Percentiles rank a stretch among this genome's conserved stretches.
Evolutionary conservation across 164 flowering plant genomes (phyloP).

Genomic region (Umbilicus rupestris): DNA sequence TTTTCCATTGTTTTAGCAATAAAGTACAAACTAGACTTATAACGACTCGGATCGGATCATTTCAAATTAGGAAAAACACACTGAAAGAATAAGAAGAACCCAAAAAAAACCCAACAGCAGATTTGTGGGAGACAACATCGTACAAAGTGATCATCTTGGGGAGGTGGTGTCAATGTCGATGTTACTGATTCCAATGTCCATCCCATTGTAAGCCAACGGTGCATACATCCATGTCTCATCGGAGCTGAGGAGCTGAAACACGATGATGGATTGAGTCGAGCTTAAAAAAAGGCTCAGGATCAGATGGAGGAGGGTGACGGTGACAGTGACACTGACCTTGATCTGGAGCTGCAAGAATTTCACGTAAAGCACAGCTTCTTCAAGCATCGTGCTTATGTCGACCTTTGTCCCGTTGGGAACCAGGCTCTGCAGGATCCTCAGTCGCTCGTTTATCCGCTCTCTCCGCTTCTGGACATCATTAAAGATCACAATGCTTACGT

Average conservation of each 20-base stretch:
- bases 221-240: constrained; percentile 97
- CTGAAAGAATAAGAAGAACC: background rate
- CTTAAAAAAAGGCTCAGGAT: too few relatives aligned
- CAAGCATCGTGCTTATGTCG: background rate
- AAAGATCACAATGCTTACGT: background rate
- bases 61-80: background rate
- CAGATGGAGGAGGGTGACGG: too few relatives aligned
- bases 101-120: background rate
- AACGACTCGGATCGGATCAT: too few relatives aligned
- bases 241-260: constrained; percentile 72
- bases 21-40: too few relatives aligned
- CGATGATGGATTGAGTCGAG: too few relatives aligned
- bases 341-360: constrained; percentile 4
- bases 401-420: constrained; percentile 2
- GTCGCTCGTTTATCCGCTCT: constrained; percentile 6
- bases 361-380: background rate
- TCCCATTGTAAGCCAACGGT: constrained; percentile 89
- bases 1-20: too few relatives aligned
- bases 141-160: background rate
- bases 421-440: constrained; percentile 1
- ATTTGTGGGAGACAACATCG: background rate
- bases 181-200: constrained; percentile 49
- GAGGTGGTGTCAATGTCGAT: background rate
- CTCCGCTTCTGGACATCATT: background rate
- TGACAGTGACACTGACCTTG: constrained; percentile 2